Percentiles rank a stretch among this genome's conserved stretches.
phyloP scores from a whole-genome alignment of 768 basidiomycete species.

The Agrocybe pediades region DNA sequence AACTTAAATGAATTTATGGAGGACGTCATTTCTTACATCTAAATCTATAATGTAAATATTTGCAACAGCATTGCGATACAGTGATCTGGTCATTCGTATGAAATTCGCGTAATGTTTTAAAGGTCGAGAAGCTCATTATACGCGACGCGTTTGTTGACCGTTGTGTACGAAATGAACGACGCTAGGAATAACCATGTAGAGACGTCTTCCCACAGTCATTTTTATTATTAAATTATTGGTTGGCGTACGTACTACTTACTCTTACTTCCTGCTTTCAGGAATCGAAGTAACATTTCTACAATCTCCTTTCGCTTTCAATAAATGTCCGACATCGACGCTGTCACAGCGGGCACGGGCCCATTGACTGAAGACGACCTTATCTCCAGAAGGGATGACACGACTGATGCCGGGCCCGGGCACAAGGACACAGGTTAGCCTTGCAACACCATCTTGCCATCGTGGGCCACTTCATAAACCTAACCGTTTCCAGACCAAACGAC shows the following conservation, averaged over 20 bases:
- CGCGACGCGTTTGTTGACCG: constrained; percentile 36
- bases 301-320: constrained; percentile 10
- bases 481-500: constrained; percentile 19
- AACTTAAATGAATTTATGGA: constrained; percentile 14
- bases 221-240: constrained; percentile 10
- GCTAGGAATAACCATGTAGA: constrained; percentile 5
- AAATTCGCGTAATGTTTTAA: too few relatives aligned
- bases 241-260: constrained; percentile 1
- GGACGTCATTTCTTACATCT: not conserved
- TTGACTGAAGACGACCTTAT: constrained; percentile 15
- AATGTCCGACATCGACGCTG: constrained; percentile 31
- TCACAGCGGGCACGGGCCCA: constrained; percentile 13
- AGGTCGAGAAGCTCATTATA: too few relatives aligned
- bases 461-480: constrained; percentile 13
- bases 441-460: constrained; percentile 3
- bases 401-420: constrained; percentile 25
- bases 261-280: constrained; percentile 1
- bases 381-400: constrained; percentile 14
- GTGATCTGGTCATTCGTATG: too few relatives aligned
- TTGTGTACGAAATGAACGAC: constrained; percentile 13
- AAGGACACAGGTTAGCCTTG: constrained; percentile 24
- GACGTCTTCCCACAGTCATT: constrained; percentile 28
- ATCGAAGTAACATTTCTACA: constrained; percentile 8
- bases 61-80: too few relatives aligned
- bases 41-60: not conserved